Conservation (phyloP, 768 basidiomycete genomes). For the Amanita inopinata region DNA sequence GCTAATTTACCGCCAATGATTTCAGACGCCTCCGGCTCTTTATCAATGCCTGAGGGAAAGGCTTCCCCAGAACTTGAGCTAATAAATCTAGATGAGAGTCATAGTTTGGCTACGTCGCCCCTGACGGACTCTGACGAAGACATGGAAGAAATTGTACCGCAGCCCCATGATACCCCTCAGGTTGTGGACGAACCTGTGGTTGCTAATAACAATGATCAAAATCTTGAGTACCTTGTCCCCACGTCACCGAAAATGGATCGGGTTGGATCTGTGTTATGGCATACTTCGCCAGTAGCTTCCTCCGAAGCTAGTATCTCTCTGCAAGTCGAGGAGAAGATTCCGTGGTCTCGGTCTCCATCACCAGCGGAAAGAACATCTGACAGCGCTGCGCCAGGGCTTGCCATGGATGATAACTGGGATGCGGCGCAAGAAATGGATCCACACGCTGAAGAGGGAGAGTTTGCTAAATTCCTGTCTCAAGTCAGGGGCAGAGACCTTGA, state of each 20-base stretch:
- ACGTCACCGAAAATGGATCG: background rate
- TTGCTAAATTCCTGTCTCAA: slow-evolving; percentile 85
- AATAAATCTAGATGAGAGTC: background rate
- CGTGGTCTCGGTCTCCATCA: slow-evolving; percentile 27
- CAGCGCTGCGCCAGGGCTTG: slow-evolving; percentile 15
- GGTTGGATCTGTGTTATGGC: background rate
- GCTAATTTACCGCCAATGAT: no score
- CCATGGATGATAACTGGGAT: slow-evolving; percentile 50
- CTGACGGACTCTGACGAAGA: slow-evolving; percentile 11
- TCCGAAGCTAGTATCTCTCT: no score
- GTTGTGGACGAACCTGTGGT: background rate
- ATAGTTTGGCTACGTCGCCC: no score
- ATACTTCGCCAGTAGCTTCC: background rate
- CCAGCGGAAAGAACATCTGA: slow-evolving; percentile 17
- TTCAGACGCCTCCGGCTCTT: no score
- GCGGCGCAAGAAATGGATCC: slow-evolving; percentile 81
- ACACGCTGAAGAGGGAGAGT: slow-evolving; percentile 76
- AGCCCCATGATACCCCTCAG: background rate
- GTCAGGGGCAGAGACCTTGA: slow-evolving; percentile 83
- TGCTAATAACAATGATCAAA: background rate
- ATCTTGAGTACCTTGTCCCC: background rate
- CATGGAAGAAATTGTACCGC: slow-evolving; percentile 9
- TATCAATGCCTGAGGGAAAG: no score
- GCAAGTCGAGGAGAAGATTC: slow-evolving; percentile 15
- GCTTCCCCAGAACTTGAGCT: background rate